Evolutionary conservation across 169 alveolate species (phyloP).

Genomic region (Cryptosporidium ryanae): DNA sequence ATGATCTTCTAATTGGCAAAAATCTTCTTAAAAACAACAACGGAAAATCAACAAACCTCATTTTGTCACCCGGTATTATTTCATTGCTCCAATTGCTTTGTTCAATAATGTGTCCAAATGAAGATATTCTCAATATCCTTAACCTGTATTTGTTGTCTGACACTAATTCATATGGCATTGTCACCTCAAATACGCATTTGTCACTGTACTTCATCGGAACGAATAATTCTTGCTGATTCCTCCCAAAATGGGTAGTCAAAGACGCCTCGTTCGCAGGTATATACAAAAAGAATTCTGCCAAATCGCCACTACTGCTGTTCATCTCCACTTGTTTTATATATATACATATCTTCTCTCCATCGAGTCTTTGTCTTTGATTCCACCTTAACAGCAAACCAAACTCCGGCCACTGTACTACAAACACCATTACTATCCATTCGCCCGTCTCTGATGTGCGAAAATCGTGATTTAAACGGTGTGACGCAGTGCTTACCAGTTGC

Average conservation of each 20-base stretch:
- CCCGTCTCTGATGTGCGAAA: slow-evolving; percentile 74
- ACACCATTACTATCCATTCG: slow-evolving; percentile 79
- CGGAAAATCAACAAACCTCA: slow-evolving; percentile 77
- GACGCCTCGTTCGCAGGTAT: slow-evolving; percentile 64
- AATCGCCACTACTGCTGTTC: background rate
- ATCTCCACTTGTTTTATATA: slow-evolving; percentile 76
- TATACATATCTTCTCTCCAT: slow-evolving; percentile 71
- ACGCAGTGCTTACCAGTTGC: slow-evolving; percentile 59
- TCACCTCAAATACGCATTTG: slow-evolving; percentile 44
- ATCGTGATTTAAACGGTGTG: slow-evolving; percentile 63
- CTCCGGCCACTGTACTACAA: slow-evolving; percentile 75
- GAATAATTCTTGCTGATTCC: slow-evolving; percentile 77
- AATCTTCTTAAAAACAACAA: slow-evolving; percentile 71
- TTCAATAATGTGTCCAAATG: slow-evolving; percentile 54
- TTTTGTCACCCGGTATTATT: slow-evolving; percentile 75
- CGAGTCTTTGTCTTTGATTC: slow-evolving; percentile 76
- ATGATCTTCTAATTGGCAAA: slow-evolving; percentile 75
- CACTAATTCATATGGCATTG: slow-evolving; percentile 55
- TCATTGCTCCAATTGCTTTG: slow-evolving; percentile 78
- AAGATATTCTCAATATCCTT: slow-evolving; percentile 42
- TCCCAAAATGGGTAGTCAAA: slow-evolving; percentile 75
- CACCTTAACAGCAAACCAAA: slow-evolving; percentile 79
- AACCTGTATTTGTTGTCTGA: slow-evolving; percentile 45
- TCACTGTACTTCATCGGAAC: slow-evolving; percentile 79
- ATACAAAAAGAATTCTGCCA: slow-evolving; percentile 29